Evolutionary conservation across 345 rosid species (phyloP), one percentile per base, ranked within the genome.

Genomic region (Cardamine resedifolia): DNA sequence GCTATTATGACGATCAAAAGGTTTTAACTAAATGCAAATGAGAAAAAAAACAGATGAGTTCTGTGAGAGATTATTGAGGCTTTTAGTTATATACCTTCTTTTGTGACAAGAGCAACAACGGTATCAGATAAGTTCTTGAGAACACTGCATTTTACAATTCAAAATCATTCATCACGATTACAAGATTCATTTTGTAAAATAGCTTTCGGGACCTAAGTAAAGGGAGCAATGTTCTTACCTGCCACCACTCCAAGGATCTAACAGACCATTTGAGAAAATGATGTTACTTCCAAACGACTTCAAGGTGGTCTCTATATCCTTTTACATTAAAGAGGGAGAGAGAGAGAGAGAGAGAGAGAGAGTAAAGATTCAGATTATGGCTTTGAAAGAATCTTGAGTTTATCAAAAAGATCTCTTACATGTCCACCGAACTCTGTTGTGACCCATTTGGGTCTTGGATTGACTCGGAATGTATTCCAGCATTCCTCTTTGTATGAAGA

Each of bases 181-280:
- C 30, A 21, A 39, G 39, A 50, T 44, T 28, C 4, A 14, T 55
- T 38, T 26, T 31, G 14, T 14, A 6, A 47, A 19, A 18, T 36
- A 70, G 6, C 10, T 48, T 11, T 21, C 7, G 6, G 28, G 21
- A 43, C 50, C 41, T 49, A 19, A 55, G 48, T 64, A 57, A 76
- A 68, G 11, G 66, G 14, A 62, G 36, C 41, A 12, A 39, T 68
- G 55, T 60, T 51, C 64, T 76, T 69, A 94, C 98, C 97, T 74
- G 82, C 91, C 87, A 78, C 98, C 97, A 80, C 98, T 94, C 95
- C 97, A 94, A 36, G 98, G 98, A 89, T 94, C 96, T 77, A 89
- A 83, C 20, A 89, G 81, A 72, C 98, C 98, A 47, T 87, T 94
- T 52, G 97, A 90, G 87, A 94, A 91, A 58, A 94, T 94, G 59